A percentile compares a stretch with the other conserved stretches of the same genome.
phyloP scores from a whole-genome alignment of 768 basidiomycete species.

The Russula sp. region DNA sequence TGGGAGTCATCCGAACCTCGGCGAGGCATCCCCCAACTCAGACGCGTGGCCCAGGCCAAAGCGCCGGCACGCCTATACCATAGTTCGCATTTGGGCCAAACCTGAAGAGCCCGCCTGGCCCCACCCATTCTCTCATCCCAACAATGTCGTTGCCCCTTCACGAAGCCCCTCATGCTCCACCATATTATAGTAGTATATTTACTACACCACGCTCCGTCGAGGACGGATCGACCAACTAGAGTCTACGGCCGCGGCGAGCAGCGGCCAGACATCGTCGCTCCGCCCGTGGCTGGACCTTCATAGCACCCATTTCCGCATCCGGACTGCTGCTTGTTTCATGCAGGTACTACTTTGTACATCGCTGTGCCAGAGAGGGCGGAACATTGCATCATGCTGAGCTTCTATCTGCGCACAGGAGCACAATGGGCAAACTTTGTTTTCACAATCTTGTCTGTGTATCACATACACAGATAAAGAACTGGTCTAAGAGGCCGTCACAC shows the following conservation, averaged over 20 bases:
- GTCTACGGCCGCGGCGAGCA: neutral
- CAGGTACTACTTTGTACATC: neutral
- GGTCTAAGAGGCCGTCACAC: neutral
- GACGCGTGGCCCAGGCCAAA: constrained; percentile 4
- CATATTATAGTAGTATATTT: neutral
- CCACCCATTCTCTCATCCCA: neutral
- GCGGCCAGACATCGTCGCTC: neutral
- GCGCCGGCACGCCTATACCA: neutral
- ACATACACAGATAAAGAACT: neutral
- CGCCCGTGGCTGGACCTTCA: neutral
- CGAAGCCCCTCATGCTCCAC: neutral
- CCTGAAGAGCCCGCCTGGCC: neutral
- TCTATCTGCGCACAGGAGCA: neutral
- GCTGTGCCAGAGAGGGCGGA: neutral
- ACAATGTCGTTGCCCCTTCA: neutral
- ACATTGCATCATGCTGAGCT: neutral
- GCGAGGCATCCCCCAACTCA: neutral
- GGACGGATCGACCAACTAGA: neutral
- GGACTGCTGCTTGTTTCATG: neutral
- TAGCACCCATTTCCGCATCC: neutral
- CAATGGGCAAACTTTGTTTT: constrained; percentile 1
- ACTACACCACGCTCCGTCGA: neutral
- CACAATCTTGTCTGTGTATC: neutral
- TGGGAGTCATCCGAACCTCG: no score
- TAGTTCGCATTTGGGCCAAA: neutral